Conservation (phyloP, 345 rosid genomes). For the Arabidopsis arenosa region DNA sequence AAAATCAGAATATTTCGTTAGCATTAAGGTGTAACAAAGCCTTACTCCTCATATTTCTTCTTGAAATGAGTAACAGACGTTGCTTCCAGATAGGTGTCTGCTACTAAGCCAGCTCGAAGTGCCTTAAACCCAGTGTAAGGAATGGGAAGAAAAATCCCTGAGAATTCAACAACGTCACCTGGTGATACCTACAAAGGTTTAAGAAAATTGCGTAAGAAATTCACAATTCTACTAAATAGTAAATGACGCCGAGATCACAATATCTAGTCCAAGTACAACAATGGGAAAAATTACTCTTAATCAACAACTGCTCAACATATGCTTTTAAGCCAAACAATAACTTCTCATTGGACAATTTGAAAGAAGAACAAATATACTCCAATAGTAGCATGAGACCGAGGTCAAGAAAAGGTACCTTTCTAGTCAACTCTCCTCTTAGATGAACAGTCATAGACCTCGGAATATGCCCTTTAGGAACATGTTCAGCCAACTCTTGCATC, state of each 20-base stretch:
- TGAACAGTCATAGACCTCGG: slow-evolving; percentile 96
- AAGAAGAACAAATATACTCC: too few species aligned
- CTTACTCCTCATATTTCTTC: slow-evolving; percentile 98
- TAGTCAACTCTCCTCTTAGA: slow-evolving; percentile 95
- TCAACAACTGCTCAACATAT: background rate
- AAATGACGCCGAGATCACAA: slow-evolving; percentile 7
- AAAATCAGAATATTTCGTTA: background rate
- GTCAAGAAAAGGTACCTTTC: slow-evolving; percentile 68
- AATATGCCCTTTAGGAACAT: slow-evolving; percentile 98
- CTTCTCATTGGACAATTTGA: background rate
- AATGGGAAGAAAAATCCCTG: slow-evolving; percentile 97
- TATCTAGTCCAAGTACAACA: background rate
- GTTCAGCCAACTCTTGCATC: slow-evolving; percentile 98
- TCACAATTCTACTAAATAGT: background rate
- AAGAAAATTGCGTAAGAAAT: background rate
- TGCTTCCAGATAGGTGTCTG: slow-evolving; percentile 92
- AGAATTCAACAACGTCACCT: slow-evolving; percentile 94
- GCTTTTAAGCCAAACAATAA: slow-evolving; percentile 1
- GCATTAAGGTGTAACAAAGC: slow-evolving; percentile 20
- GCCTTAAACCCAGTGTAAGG: slow-evolving; percentile 96
- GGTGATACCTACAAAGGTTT: slow-evolving; percentile 73
- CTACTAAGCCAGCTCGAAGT: slow-evolving; percentile 97
- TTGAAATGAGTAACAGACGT: slow-evolving; percentile 91
- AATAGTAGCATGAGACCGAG: slow-evolving; percentile 16
- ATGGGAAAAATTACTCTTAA: background rate